These are phyloP conservation scores for Pseudogymnoascus sp. DNA, from an alignment of 2,329 filamentous ascomycete species.

Conservation along the genomic window DNA sequence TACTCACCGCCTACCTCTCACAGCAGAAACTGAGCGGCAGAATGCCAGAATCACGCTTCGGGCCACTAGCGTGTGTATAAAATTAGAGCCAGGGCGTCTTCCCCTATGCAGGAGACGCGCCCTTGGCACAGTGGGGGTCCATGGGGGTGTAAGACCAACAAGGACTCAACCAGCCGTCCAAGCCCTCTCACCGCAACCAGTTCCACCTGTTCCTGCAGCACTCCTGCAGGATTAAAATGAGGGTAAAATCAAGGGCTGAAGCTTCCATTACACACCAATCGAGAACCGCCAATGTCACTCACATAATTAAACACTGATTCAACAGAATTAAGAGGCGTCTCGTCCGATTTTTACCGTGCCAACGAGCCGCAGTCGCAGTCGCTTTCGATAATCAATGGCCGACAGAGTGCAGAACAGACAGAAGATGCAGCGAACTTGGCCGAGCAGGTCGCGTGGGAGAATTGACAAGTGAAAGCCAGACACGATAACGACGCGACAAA, in stretches of 20 bases:
- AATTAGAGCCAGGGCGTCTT: constrained; percentile 3
- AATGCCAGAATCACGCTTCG: not conserved
- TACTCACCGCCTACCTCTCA: not conserved
- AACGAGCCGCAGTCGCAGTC: not conserved
- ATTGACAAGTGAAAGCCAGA: not conserved
- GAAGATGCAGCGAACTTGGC: not conserved
- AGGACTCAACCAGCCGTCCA: too few species aligned
- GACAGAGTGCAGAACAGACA: not conserved
- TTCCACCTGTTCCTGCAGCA: not conserved
- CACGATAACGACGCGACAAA: not conserved
- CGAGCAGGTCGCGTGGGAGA: not conserved
- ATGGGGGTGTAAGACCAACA: not conserved
- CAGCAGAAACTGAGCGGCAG: too few species aligned
- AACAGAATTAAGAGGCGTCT: not conserved
- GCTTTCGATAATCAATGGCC: not conserved
- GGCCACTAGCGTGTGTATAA: constrained; percentile 8
- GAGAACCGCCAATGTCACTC: not conserved
- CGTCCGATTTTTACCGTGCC: not conserved
- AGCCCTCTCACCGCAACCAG: constrained; percentile 1
- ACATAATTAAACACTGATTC: constrained; percentile 7
- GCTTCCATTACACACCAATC: not conserved
- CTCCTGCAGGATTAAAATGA: constrained; percentile 7
- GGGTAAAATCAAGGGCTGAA: constrained; percentile 3
- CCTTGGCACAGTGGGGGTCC: constrained; percentile 3
- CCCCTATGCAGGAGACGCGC: constrained; percentile 3